These are phyloP conservation scores for Skeletonema tropicum DNA, from an alignment of 108 stramenopile species.

Conservation along the genomic window DNA sequence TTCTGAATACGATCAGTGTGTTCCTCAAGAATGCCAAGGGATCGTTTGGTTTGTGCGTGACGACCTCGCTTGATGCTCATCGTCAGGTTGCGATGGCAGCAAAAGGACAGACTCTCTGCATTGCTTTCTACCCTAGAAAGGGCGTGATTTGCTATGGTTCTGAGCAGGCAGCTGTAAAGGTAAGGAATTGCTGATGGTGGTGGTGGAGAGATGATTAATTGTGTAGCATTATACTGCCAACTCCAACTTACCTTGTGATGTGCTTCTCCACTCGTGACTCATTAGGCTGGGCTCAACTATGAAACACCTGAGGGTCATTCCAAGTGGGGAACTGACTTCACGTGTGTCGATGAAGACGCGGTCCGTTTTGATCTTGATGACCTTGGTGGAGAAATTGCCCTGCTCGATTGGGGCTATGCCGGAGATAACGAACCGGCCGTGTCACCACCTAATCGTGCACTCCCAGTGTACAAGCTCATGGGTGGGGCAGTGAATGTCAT, in stretches of 20 bases:
- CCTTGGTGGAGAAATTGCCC: conserved; percentile 61
- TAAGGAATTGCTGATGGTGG: neutral
- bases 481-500: conserved; percentile 46
- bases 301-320: conserved; percentile 35
- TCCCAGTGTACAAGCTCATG: conserved; percentile 52
- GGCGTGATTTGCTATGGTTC: conserved; percentile 69
- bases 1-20: conserved; percentile 47
- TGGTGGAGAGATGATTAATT: neutral
- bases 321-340: conserved; percentile 8
- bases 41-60: conserved; percentile 68
- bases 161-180: conserved; percentile 74
- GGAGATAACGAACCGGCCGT: conserved; percentile 32
- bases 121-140: conserved; percentile 73
- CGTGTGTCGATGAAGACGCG: conserved; percentile 50
- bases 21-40: conserved; percentile 70
- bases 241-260: neutral
- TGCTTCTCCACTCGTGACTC: neutral
- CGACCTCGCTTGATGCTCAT: conserved; percentile 67
- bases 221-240: neutral
- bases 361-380: conserved; percentile 73
- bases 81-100: conserved; percentile 71
- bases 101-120: conserved; percentile 65
- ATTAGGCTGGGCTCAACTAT: conserved; percentile 57
- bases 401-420: conserved; percentile 61
- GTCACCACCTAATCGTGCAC: conserved; percentile 52